A percentile compares a stretch with the other conserved stretches of the same genome.
Evolutionary conservation across 805 yeast genomes (phyloP).

Genomic region (Saccharomycopsis sp.): DNA sequence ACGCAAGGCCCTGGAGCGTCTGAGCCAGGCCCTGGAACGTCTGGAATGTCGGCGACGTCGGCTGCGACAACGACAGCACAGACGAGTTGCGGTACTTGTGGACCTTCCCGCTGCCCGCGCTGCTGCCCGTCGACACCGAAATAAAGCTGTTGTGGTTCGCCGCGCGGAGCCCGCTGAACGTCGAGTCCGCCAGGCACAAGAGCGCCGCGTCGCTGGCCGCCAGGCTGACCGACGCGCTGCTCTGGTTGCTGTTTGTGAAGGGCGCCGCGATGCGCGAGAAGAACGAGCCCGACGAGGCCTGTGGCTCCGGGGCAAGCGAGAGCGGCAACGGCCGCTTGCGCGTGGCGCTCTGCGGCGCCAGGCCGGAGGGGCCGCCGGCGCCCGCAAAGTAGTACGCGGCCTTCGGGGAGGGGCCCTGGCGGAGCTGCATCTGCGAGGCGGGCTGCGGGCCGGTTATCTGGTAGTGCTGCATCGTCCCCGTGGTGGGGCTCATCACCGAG

Average conservation of each 20-base stretch:
- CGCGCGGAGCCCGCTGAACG: not conserved
- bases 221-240: slow-evolving; percentile 5
- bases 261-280: slow-evolving; percentile 10
- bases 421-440: not conserved
- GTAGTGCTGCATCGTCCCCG: not conserved
- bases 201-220: slow-evolving; percentile 5
- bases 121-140: not conserved
- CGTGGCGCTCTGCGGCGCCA: too few relatives aligned
- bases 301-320: not conserved
- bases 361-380: too few relatives aligned
- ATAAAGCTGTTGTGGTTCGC: not conserved
- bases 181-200: not conserved
- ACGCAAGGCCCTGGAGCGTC: too few relatives aligned
- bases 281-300: slow-evolving; percentile 4
- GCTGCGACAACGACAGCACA: slow-evolving; percentile 10
- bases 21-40: too few relatives aligned
- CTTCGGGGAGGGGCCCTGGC: not conserved
- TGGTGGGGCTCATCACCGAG: not conserved
- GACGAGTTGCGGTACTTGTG: not conserved
- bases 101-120: not conserved
- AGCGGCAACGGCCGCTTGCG: slow-evolving; percentile 13
- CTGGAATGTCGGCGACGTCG: slow-evolving; percentile 18
- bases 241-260: slow-evolving; percentile 8
- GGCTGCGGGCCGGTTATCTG: not conserved
- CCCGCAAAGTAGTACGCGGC: not conserved